A percentile compares a stretch with the other conserved stretches of the same genome.
Conservation (phyloP, 1,284 basidiomycete species). For the Naganishia sp. region DNA sequence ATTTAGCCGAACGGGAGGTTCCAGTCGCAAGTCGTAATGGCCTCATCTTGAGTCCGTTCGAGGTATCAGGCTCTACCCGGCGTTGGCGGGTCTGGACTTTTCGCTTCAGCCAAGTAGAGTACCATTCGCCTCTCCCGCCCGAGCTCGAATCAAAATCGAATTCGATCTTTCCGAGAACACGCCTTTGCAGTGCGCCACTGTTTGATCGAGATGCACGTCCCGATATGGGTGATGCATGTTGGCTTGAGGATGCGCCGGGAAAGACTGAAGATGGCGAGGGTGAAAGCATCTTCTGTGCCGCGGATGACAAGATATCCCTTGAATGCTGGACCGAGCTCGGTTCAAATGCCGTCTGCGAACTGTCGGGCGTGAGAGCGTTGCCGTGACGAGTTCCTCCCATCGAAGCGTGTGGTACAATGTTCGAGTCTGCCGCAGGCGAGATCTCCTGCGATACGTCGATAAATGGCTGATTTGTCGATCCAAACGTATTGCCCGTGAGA, state of each 20-base stretch:
- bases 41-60: slow-evolving; percentile 31
- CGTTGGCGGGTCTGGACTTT: slow-evolving; percentile 8
- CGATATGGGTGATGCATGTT: slow-evolving; percentile 14
- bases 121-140: slow-evolving; percentile 45
- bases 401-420: background rate
- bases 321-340: background rate
- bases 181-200: background rate
- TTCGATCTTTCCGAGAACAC: slow-evolving; percentile 49
- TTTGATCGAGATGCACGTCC: background rate
- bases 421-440: background rate
- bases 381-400: too few relatives aligned
- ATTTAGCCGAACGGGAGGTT: background rate
- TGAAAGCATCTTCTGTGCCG: slow-evolving; percentile 6
- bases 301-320: background rate
- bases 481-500: slow-evolving; percentile 19
- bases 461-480: background rate
- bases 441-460: background rate
- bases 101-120: slow-evolving; percentile 39
- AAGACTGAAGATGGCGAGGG: slow-evolving; percentile 24
- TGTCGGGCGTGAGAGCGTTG: slow-evolving; percentile 5
- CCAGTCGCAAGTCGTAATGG: slow-evolving; percentile 12
- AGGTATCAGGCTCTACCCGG: slow-evolving; percentile 6
- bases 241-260: slow-evolving; percentile 10
- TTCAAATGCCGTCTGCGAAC: slow-evolving; percentile 7
- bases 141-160: slow-evolving; percentile 47